phyloP scores from a whole-genome alignment of 495 filamentous ascomycete species.

The Diplogelasinospora grovesii region DNA sequence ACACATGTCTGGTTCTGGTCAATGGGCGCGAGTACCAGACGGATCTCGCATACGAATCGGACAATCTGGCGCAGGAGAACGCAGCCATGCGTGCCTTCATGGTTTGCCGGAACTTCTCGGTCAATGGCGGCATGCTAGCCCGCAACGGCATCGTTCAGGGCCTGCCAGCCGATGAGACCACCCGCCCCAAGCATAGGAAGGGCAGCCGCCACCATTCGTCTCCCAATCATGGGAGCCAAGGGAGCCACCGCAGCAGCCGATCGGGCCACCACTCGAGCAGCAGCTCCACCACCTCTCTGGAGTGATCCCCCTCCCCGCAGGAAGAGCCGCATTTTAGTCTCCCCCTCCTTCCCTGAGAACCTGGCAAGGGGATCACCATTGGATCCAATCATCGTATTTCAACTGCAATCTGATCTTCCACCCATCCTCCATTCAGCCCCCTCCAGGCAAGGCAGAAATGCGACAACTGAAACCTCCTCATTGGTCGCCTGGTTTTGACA shows the following conservation, averaged over 20 bases:
- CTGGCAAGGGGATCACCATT: slow-evolving; percentile 4
- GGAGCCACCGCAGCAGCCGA: slow-evolving; percentile 23
- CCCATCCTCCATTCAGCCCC: slow-evolving; percentile 2
- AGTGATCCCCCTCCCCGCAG: slow-evolving; percentile 25
- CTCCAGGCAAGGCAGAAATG: too few species aligned
- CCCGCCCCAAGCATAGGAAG: slow-evolving; percentile 36
- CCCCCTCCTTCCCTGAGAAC: too few species aligned
- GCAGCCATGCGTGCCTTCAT: slow-evolving; percentile 96
- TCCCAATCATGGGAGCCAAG: slow-evolving; percentile 33
- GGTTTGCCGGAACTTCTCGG: slow-evolving; percentile 97
- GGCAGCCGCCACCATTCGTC: slow-evolving; percentile 41
- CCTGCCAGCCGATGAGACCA: slow-evolving; percentile 57
- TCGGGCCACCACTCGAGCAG: slow-evolving; percentile 49
- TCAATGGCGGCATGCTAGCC: slow-evolving; percentile 89
- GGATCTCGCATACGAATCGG: slow-evolving; percentile 72
- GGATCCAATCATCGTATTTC: slow-evolving; percentile 6
- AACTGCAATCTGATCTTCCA: not conserved
- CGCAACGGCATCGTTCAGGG: slow-evolving; percentile 82
- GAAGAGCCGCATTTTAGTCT: slow-evolving; percentile 9
- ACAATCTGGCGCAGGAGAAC: slow-evolving; percentile 81
- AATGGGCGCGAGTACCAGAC: slow-evolving; percentile 97
- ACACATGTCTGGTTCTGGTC: slow-evolving; percentile 85
- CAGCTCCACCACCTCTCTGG: slow-evolving; percentile 51
- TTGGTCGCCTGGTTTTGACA: too few species aligned
- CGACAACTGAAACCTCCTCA: too few species aligned